phyloP scores from a whole-genome alignment of 2,329 filamentous ascomycete genomes.

The Lecanoromycetidae sp. region DNA sequence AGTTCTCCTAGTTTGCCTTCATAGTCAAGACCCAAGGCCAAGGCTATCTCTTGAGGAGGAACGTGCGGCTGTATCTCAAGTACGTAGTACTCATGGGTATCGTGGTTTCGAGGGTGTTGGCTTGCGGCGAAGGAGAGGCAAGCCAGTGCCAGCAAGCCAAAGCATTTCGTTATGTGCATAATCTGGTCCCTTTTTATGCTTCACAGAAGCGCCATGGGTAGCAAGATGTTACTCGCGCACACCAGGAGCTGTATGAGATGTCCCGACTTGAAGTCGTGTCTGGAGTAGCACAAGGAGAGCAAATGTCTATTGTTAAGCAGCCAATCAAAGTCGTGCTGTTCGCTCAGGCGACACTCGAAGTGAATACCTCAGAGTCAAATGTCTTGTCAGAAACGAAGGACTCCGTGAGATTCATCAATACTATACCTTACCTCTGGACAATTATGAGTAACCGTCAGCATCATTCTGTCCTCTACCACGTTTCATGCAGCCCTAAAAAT shows the following conservation, averaged over 20 bases:
- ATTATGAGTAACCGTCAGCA: no score
- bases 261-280: background rate
- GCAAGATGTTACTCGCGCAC: background rate
- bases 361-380: no score
- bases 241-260: background rate
- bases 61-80: constrained; percentile 61
- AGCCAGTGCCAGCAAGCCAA: constrained; percentile 13
- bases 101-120: constrained; percentile 53
- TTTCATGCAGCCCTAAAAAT: background rate
- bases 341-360: no score
- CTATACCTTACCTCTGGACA: no score
- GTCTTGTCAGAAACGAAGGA: no score
- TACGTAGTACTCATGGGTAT: constrained; percentile 82
- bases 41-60: constrained; percentile 57
- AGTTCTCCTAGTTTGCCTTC: constrained; percentile 73
- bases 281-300: background rate
- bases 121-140: constrained; percentile 5
- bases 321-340: background rate
- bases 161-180: constrained; percentile 9
- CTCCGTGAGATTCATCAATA: no score
- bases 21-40: constrained; percentile 60
- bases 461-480: constrained; percentile 1
- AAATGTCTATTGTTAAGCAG: background rate
- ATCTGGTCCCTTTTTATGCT: background rate
- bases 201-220: constrained; percentile 10